Evolutionary conservation across 108 stramenopile species (phyloP), one percentile per base, ranked within the genome.

Genomic region (Nitzschia inconspicua): DNA sequence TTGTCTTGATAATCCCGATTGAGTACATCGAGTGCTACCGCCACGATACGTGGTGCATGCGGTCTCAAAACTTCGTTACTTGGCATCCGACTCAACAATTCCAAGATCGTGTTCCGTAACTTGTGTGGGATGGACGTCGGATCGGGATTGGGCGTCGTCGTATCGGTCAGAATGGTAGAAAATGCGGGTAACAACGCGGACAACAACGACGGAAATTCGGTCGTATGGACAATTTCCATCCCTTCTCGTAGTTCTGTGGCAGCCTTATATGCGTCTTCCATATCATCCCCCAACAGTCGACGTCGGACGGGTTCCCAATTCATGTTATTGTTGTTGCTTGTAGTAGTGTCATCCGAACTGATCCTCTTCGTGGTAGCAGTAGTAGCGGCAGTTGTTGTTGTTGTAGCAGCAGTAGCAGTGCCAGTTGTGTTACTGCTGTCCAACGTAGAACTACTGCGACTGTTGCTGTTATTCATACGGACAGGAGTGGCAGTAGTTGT

Each of bases 1-100:
- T 93, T 92, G 29, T 94, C 92, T 60, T 95, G 90, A 53, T 82
- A 90, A 41, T 95, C 95, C 13, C 60, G 44, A 29, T 71, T 57
- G 23, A 95, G 73, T 11, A 88, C 79, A 37, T 73, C 60, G 54
- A 89, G 82, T 23, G 82, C 68, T 9, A 88, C 44, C 8, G 71
- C 79, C 28, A 93, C 70, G 43, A 91, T 52, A 43, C 79, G 73
- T 4, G 79, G 84, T 34, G 86, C 89, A 73, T 89, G 85, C 2
- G 94, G 88, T 31, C 91, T 77, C 10, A 95, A 60, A 28, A 83
- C 65, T 31, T 89, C 89, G 53, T 86, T 89, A 47, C 83, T 77
- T 34, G 91, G 94, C 47, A 95, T 72, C 28, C 89, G 68, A 47
- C 79, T 65, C 3, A 93, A 60, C 56, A 91, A 73, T 55, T 95